phyloP scores from a whole-genome alignment of 345 rosid species.

The Triadica sebifera region DNA sequence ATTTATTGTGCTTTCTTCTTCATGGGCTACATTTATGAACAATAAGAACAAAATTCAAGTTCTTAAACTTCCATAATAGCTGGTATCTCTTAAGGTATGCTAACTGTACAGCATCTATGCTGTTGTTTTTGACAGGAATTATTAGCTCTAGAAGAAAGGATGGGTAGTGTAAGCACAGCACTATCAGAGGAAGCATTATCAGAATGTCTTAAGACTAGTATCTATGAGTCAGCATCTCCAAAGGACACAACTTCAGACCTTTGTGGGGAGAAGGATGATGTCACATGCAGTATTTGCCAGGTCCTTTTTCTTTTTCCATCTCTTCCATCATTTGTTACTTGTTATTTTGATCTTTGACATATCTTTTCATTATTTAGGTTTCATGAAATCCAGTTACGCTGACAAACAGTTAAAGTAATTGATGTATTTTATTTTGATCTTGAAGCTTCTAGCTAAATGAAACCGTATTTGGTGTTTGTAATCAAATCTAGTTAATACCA shows the following conservation, averaged over 20 bases:
- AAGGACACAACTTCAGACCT: conserved; percentile 30
- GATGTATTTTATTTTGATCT: not conserved
- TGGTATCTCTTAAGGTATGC: not conserved
- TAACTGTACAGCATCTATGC: not conserved
- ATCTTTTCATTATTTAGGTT: no score
- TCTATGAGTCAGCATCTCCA: conserved; percentile 38
- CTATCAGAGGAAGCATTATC: conserved; percentile 76
- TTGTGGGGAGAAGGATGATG: conserved; percentile 43
- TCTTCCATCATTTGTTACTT: not conserved
- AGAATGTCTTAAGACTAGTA: conserved; percentile 59
- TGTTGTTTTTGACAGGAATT: conserved; percentile 56
- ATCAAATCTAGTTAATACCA: not conserved
- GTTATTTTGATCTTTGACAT: not conserved
- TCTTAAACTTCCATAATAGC: not conserved
- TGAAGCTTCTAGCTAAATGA: not conserved
- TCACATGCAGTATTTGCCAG: conserved; percentile 95
- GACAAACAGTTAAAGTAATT: not conserved
- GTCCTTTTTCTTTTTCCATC: conserved; percentile 27
- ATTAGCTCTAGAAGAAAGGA: conserved; percentile 90
- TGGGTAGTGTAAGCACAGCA: conserved; percentile 95
- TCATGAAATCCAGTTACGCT: not conserved
- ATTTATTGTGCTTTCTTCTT: conserved; percentile 1
- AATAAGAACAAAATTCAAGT: not conserved
- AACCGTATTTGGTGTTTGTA: no score
- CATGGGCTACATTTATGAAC: not conserved